phyloP scores from a whole-genome alignment of 2,329 filamentous ascomycete species.

The Bipolaris cookei region DNA sequence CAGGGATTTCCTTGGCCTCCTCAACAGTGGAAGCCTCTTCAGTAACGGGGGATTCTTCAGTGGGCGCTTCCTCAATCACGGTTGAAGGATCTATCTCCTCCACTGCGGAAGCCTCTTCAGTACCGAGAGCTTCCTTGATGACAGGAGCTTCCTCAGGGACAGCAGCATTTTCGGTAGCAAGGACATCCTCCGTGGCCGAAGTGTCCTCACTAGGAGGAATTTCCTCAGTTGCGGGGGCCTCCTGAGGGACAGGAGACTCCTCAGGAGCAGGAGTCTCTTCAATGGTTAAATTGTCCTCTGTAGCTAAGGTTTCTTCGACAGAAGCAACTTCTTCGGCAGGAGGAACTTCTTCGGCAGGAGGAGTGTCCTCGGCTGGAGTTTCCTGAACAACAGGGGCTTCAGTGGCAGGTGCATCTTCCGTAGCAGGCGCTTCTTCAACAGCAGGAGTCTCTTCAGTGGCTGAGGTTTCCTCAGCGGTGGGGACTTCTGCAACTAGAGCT shows the following conservation, averaged over 20 bases:
- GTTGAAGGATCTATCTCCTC: neutral
- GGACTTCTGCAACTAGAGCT: neutral
- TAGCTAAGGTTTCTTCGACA: neutral
- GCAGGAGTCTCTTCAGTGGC: no score
- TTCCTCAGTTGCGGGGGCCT: neutral
- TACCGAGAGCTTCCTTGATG: neutral
- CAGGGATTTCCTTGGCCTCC: neutral
- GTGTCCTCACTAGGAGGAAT: neutral
- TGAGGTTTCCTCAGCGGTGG: no score
- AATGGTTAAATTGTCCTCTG: neutral
- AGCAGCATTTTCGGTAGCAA: no score
- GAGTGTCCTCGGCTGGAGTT: neutral
- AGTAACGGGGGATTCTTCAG: neutral
- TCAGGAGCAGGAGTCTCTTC: neutral
- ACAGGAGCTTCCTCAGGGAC: no score
- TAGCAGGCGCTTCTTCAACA: neutral
- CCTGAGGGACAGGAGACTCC: neutral
- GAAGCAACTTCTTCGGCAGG: neutral
- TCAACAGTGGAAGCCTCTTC: constrained; percentile 6
- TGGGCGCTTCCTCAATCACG: neutral
- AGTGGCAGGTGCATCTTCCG: neutral
- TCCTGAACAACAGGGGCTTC: neutral
- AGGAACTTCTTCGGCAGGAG: no score
- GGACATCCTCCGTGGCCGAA: neutral
- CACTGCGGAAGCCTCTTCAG: neutral